Percentiles rank a stretch among this genome's conserved stretches.
Evolutionary conservation across 2,329 filamentous ascomycete genomes (phyloP).

Genomic region (Cercospora brassicicola): DNA sequence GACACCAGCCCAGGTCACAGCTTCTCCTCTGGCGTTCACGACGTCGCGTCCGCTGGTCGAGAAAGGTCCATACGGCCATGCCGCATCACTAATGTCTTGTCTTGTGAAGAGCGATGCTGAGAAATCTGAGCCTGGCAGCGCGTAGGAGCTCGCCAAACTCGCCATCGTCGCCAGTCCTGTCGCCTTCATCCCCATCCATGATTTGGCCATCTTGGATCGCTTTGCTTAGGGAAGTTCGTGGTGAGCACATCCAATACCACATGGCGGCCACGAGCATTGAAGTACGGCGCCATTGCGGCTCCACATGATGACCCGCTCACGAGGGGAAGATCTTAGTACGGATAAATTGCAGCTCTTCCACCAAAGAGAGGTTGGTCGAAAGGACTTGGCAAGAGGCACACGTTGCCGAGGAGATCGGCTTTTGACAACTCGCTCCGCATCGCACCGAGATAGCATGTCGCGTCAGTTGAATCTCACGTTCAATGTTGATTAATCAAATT

Average conservation of each 20-base stretch:
- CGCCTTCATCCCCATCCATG: neutral
- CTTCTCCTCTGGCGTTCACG: slow-evolving; percentile 25
- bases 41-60: slow-evolving; percentile 36
- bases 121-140: slow-evolving; percentile 3
- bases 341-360: slow-evolving; percentile 16
- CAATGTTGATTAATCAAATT: neutral
- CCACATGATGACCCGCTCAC: slow-evolving; percentile 11
- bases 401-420: neutral
- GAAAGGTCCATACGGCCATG: slow-evolving; percentile 39
- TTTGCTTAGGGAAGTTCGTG: neutral
- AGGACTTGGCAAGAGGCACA: slow-evolving; percentile 5
- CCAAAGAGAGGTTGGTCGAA: slow-evolving; percentile 3
- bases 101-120: slow-evolving; percentile 11
- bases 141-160: neutral
- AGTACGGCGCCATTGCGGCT: slow-evolving; percentile 13
- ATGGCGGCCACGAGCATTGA: neutral
- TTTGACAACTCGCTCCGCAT: slow-evolving; percentile 6
- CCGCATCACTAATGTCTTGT: slow-evolving; percentile 13
- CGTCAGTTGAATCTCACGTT: neutral
- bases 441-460: slow-evolving; percentile 3
- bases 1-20: slow-evolving; percentile 36
- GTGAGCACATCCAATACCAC: neutral
- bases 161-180: neutral
- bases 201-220: neutral
- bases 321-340: slow-evolving; percentile 7